Evolutionary conservation across 1,284 basidiomycete genomes (phyloP), one percentile per base, ranked within the genome.

Genomic region (Ustilago curta): DNA sequence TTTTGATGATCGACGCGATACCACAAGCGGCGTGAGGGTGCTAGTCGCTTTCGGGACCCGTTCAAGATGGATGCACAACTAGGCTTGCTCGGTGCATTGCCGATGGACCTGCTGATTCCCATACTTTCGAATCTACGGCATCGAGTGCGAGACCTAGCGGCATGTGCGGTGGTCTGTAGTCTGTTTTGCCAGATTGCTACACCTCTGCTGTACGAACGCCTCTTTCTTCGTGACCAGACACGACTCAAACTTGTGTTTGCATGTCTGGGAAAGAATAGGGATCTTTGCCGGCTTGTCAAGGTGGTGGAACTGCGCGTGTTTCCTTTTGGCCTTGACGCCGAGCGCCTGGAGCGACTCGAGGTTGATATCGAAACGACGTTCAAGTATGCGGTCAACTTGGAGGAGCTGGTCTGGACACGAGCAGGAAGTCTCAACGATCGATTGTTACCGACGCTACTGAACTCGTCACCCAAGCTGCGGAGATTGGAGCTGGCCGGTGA

Each of bases 361-460:
- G 44, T 62, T 12, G 62, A 72, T 12, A 78, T 84, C 25, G 66
- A 71, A 16, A 48, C 32, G 1, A 60, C 75, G 0, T 70, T 84
- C 40, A 27, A 44, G 19, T 44, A 73, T 27, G 74, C 77, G 5
- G 43, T 45, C 40, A 63, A 77, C 29, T 59, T 84, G 9, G 59
- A 67, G 19, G 69, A 67, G 43, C 72, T 84, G 44, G 66, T 67
- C 27, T 84, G 83, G 83, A 84, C 83, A 14, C 47, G 83, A 37
- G 79, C 80, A 8, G 83, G 83, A 27, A 82, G 80, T 31, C 59
- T 84, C 42, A 81, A 75, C 42, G 75, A 83, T 37, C 71, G 81
- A 18, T 39, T 81, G 8, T 27, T 83, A n/a, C 67, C 63, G 35
- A 53, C 65, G 32, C 48, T 73, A n/a, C 69, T 78, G 27, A 45